These are phyloP conservation scores for Bathelium albidoporum DNA, from an alignment of 495 filamentous ascomycete species.

Conservation along the genomic window DNA sequence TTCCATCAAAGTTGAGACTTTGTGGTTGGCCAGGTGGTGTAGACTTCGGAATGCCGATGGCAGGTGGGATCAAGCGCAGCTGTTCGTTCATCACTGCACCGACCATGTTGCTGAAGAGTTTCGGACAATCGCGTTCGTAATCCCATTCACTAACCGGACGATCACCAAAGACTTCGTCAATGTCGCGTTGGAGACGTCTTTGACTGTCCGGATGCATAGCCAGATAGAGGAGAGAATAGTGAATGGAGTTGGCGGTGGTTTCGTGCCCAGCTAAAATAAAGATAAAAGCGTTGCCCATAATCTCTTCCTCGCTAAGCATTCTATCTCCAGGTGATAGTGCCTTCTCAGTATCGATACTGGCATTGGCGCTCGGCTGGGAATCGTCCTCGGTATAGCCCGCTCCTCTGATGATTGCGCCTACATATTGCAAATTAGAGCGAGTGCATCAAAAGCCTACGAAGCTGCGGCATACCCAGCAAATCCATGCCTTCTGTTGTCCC, in stretches of 20 bases:
- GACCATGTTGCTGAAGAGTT: slow-evolving; percentile 48
- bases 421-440: neutral
- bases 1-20: slow-evolving; percentile 40
- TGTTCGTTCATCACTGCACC: slow-evolving; percentile 62
- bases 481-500: slow-evolving; percentile 46
- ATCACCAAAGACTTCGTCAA: slow-evolving; percentile 46
- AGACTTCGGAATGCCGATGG: slow-evolving; percentile 52
- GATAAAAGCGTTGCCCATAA: slow-evolving; percentile 62
- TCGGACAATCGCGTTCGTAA: slow-evolving; percentile 49
- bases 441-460: neutral
- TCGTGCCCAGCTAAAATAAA: slow-evolving; percentile 65
- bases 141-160: slow-evolving; percentile 45
- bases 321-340: slow-evolving; percentile 19
- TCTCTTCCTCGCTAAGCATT: slow-evolving; percentile 44
- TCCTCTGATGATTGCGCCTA: slow-evolving; percentile 28
- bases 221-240: slow-evolving; percentile 51
- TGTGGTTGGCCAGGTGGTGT: slow-evolving; percentile 39
- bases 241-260: slow-evolving; percentile 56
- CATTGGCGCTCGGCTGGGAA: neutral
- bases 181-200: slow-evolving; percentile 47
- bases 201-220: slow-evolving; percentile 50
- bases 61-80: slow-evolving; percentile 52
- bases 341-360: slow-evolving; percentile 15
- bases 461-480: slow-evolving; percentile 40
- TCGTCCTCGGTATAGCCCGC: slow-evolving; percentile 22